Base-by-base conservation (phyloP, 1,284 basidiomycete genomes). In the Macrocystidia cucumis region DNA sequence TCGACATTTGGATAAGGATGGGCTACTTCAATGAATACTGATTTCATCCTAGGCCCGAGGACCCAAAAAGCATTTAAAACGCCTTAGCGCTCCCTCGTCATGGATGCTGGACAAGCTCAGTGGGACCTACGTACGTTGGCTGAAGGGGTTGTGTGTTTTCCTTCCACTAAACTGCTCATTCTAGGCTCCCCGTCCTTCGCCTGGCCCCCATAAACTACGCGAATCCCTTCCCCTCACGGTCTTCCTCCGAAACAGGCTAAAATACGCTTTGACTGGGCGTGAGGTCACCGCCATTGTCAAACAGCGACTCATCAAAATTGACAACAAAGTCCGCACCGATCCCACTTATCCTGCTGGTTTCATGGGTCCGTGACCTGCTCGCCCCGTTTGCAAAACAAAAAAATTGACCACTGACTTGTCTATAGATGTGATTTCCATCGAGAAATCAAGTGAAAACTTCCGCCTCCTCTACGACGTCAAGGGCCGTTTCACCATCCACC, bases 31-130 rank as follows among this genome's bases (percentile, higher is more conserved):
- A 37, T 26, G 31, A n/a, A 20, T 35, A 30, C 34, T 34, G 22
- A 34, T 32, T 52, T 41, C 41, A 35, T 32, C 44, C 14, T 18
- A 91, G 90, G 90, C 78, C 60, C 84, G 93, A 67, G 95, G 95
- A 83, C 95, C 95, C 52, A 95, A 91, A 85, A 98, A 98, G 74
- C 95, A 98, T 66, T 78, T 98, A 72, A 97, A 97, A 80, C 90
- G 95, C 60, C 81, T 98, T 50, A 82, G 85, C 53, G 96, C 96
- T 52, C 96, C 96, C 49, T 95, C 91, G 42, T 89, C 91, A 72
- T 98, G 96, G 96, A 96, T 98, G 91, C 78, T 98, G 52, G 92
- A 98, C 78, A 98, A 98, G 73, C 72, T 98, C 58, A 87, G 90
- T 68, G 95, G 95, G 49, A 96, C 91, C 56, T 97, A 97, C 63